Evolutionary conservation across 805 yeast species (phyloP), one percentile per base, ranked within the genome.

Genomic region (Hanseniaspora meyeri): DNA sequence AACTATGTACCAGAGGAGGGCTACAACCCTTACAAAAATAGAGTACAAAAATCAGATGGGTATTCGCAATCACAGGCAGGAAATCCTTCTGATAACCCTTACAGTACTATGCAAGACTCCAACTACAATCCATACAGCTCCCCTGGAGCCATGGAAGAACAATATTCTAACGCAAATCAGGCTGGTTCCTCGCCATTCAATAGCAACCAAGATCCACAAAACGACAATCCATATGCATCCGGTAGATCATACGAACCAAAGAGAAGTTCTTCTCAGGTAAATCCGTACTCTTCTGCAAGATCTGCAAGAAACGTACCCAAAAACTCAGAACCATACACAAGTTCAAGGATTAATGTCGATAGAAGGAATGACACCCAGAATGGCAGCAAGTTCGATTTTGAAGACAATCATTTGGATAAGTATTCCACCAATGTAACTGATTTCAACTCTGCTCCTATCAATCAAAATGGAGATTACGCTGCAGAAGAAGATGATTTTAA

Each of bases 401-500:
- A 65, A 57, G 60, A 59, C 11, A 55, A 34, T 24, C 47, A 51
- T 20, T 43, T 38, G n/a, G 17, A 39, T 19, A 38, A 39, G 17
- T 19, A 45, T 37, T 16, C 46, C 2, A 38, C 57, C 2, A 43
- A 40, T 27, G 49, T 42, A 7, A 37, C 54, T 20, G 68, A 68
- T 55, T 55, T 66, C 27, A 66, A 65, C 50, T 66, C 62, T 11
- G 59, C 68, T 1, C 49, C 52, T 29, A 20, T 19, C 4, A 8
- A 49, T 38, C 16, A 39, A 49, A 17, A 6, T 20, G 24, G 58
- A n/a, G 19, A 27, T 45, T 61, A 60, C 34, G 61, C 14, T 7
- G n/a, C 59, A 40, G 65, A 55, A 5, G 65, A 61, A 11, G 69
- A 67, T 50, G 71, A 68, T 59, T 62, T 68, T 47, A 68, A 68